phyloP scores from a whole-genome alignment of 805 yeast genomes.

The Priceomyces haplophilus region DNA sequence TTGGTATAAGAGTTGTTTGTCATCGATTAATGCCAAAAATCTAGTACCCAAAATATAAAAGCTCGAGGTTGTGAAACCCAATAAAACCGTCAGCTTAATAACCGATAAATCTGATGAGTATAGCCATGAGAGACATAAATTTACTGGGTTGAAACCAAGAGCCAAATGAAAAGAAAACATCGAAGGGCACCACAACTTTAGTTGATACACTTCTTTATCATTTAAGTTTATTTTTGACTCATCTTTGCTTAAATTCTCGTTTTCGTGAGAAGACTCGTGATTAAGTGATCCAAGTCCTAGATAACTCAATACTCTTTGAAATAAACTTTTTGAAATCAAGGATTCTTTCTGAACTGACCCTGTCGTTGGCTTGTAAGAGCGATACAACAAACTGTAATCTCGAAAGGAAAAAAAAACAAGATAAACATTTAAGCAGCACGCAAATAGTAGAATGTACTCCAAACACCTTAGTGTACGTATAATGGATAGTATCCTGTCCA shows the following conservation, averaged over 20 bases:
- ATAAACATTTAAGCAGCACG: background rate
- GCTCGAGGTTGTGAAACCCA: slow-evolving; percentile 22
- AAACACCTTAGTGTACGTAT: background rate
- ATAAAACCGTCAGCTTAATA: slow-evolving; percentile 23
- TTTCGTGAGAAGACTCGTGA: too few species aligned
- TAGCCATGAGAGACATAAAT: slow-evolving; percentile 42
- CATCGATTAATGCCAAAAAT: slow-evolving; percentile 50
- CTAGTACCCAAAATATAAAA: slow-evolving; percentile 39
- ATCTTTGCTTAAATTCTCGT: slow-evolving; percentile 1
- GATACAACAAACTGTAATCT: slow-evolving; percentile 32
- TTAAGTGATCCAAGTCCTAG: slow-evolving; percentile 13
- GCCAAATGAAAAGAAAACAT: slow-evolving; percentile 51
- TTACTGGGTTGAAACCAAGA: slow-evolving; percentile 59
- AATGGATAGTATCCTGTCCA: background rate
- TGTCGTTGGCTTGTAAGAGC: slow-evolving; percentile 23
- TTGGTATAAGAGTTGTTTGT: slow-evolving; percentile 56
- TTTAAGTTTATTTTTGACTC: slow-evolving; percentile 13
- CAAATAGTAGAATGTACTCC: background rate
- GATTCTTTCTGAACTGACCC: slow-evolving; percentile 18
- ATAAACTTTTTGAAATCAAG: slow-evolving; percentile 1
- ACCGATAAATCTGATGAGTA: slow-evolving; percentile 14
- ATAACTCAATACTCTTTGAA: slow-evolving; percentile 3
- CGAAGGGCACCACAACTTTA: slow-evolving; percentile 68
- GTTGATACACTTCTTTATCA: slow-evolving; percentile 47
- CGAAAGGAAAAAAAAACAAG: slow-evolving; percentile 14